Conservation (phyloP, 345 rosid genomes). For the Anacardium occidentale region DNA sequence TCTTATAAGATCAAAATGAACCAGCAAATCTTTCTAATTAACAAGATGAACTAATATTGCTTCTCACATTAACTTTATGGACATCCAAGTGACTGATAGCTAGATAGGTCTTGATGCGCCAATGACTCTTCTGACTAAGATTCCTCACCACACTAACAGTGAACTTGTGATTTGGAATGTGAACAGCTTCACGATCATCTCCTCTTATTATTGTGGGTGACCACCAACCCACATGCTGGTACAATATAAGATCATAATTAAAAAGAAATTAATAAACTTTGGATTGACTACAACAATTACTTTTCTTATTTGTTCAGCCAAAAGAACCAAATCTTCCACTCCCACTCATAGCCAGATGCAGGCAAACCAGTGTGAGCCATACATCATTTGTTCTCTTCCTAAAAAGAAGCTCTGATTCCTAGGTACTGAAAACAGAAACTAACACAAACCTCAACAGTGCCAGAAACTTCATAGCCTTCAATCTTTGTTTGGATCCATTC, state of each 20-base stretch:
- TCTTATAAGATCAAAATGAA: conserved; percentile 9
- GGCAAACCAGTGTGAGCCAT: conserved; percentile 9
- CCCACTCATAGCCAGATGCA: conserved; percentile 1
- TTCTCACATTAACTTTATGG: conserved; percentile 74
- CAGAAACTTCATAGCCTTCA: conserved; percentile 96
- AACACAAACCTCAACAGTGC: conserved; percentile 90
- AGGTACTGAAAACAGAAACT: conserved; percentile 13
- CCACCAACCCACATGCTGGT: conserved; percentile 97
- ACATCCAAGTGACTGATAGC: conserved; percentile 93
- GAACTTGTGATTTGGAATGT: conserved; percentile 94
- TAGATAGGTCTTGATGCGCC: conserved; percentile 91
- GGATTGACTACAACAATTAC: background rate
- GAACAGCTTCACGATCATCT: conserved; percentile 95
- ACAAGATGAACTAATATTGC: conserved; percentile 13
- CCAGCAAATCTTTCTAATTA: background rate
- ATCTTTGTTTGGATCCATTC: conserved; percentile 98
- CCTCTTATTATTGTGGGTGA: conserved; percentile 94
- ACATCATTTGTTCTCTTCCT: background rate
- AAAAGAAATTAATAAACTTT: background rate
- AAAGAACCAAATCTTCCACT: conserved; percentile 11
- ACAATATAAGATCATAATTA: conserved; percentile 15
- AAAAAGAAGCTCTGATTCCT: background rate
- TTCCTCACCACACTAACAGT: conserved; percentile 86
- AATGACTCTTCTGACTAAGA: conserved; percentile 91
- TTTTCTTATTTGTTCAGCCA: background rate